Evolutionary conservation across 192 early-diverging fungal genomes (phyloP).

Genomic region (Coemansia sp.): DNA sequence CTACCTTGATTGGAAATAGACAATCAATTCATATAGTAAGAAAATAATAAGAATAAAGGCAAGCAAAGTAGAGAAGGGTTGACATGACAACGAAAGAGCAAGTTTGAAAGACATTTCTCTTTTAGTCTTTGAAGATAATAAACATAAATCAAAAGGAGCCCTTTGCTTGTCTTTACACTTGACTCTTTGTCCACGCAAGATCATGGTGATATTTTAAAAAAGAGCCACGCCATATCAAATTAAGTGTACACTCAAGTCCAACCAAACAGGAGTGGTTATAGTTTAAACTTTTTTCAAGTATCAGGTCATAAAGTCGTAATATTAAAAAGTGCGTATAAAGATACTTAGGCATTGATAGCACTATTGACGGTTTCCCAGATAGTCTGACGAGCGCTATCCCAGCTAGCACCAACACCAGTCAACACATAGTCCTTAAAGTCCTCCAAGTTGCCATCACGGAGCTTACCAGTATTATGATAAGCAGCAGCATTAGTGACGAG

Average conservation of each 20-base stretch:
- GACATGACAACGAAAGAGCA: not conserved
- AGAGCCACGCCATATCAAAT: not conserved
- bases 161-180: not conserved
- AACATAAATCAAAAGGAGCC: not conserved
- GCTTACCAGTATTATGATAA: constrained; percentile 34
- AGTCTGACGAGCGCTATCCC: constrained; percentile 19
- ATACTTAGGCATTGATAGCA: constrained; percentile 15
- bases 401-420: constrained; percentile 30
- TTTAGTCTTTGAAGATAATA: not conserved
- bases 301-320: not conserved
- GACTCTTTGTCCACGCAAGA: not conserved
- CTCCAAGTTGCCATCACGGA: constrained; percentile 30
- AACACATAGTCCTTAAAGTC: constrained; percentile 47
- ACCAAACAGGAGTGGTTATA: not conserved
- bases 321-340: not conserved
- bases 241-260: no score
- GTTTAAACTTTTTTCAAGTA: not conserved
- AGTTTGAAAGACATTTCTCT: not conserved
- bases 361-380: constrained; percentile 38
- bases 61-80: not conserved
- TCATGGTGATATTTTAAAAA: not conserved
- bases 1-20: not conserved
- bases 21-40: not conserved
- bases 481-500: constrained; percentile 17
- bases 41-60: not conserved